A percentile compares a stretch with the other conserved stretches of the same genome.
These are phyloP conservation scores for Papiliotrema laurentii DNA, from an alignment of 1,284 basidiomycete species.

Conservation along the genomic window DNA sequence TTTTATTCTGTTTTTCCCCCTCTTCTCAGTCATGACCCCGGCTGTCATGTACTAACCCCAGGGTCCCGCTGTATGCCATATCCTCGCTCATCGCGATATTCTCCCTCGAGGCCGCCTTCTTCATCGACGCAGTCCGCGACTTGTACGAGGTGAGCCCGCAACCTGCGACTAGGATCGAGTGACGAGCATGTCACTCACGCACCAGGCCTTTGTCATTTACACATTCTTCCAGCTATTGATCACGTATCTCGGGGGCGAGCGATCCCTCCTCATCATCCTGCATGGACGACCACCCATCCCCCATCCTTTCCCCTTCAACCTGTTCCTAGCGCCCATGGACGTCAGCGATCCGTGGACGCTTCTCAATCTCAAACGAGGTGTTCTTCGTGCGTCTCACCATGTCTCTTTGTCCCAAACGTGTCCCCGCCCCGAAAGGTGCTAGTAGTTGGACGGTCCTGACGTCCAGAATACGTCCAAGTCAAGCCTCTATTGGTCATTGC, in stretches of 20 bases:
- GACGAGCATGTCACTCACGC: background rate
- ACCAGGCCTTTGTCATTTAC: slow-evolving; percentile 91
- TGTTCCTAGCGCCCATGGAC: slow-evolving; percentile 69
- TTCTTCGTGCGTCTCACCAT: slow-evolving; percentile 66
- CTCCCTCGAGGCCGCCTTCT: slow-evolving; percentile 90
- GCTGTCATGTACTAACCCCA: too few relatives aligned
- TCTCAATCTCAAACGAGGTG: slow-evolving; percentile 88
- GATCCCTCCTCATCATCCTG: slow-evolving; percentile 82
- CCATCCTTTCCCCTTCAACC: slow-evolving; percentile 76
- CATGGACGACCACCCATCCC: slow-evolving; percentile 83
- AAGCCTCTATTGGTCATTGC: slow-evolving; percentile 84
- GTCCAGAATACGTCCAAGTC: slow-evolving; percentile 89
- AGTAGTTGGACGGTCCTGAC: slow-evolving; percentile 9
- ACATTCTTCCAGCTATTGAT: slow-evolving; percentile 80
- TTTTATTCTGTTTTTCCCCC: background rate
- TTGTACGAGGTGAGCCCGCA: slow-evolving; percentile 76
- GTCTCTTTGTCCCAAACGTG: too few relatives aligned
- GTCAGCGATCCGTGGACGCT: slow-evolving; percentile 91
- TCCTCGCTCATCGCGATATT: slow-evolving; percentile 90
- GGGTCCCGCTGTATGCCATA: slow-evolving; percentile 84
- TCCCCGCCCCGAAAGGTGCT: background rate
- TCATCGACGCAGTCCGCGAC: slow-evolving; percentile 91
- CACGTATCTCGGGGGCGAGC: slow-evolving; percentile 86
- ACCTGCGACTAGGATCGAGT: background rate
- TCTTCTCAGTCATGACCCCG: too few relatives aligned